Conservation (phyloP, 2,329 filamentous ascomycete genomes). For the Exophiala viscosa region DNA sequence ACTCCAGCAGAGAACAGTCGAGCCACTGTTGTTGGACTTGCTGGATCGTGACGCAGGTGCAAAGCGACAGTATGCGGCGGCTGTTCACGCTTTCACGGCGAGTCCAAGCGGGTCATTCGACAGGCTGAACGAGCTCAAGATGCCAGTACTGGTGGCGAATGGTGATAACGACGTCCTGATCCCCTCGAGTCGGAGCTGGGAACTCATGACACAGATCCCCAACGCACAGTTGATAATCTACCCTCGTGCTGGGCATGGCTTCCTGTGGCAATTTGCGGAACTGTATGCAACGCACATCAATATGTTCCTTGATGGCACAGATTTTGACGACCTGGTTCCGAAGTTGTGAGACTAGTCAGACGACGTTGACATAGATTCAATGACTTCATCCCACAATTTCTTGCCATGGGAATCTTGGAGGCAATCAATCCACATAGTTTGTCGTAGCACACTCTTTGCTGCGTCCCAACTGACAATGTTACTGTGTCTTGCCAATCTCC, state of each 20-base stretch:
- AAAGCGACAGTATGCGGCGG: conserved; percentile 7
- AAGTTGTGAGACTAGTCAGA: conserved; percentile 2
- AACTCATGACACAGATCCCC: conserved; percentile 14
- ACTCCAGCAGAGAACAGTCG: conserved; percentile 12
- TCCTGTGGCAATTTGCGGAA: conserved; percentile 22
- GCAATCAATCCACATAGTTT: conserved; percentile 12
- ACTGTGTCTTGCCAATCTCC: neutral
- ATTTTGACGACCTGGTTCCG: conserved; percentile 11
- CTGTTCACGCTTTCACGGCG: conserved; percentile 4
- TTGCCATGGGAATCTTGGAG: conserved; percentile 12
- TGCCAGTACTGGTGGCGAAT: conserved; percentile 16
- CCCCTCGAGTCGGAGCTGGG: conserved; percentile 20
- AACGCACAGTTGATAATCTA: conserved; percentile 22
- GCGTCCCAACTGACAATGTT: conserved; percentile 5
- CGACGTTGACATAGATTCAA: neutral
- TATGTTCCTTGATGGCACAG: conserved; percentile 16
- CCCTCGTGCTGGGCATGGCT: conserved; percentile 17
- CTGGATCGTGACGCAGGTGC: conserved; percentile 9
- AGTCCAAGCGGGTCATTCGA: conserved; percentile 13
- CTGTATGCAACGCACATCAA: conserved; percentile 17
- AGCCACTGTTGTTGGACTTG: conserved; percentile 13
- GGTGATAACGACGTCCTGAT: conserved; percentile 15
- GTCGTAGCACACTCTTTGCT: conserved; percentile 7
- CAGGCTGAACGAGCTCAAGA: conserved; percentile 15
- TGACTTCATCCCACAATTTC: conserved; percentile 13